Conservation (phyloP, 257 asterid genomes). For the Solanum piurae region DNA sequence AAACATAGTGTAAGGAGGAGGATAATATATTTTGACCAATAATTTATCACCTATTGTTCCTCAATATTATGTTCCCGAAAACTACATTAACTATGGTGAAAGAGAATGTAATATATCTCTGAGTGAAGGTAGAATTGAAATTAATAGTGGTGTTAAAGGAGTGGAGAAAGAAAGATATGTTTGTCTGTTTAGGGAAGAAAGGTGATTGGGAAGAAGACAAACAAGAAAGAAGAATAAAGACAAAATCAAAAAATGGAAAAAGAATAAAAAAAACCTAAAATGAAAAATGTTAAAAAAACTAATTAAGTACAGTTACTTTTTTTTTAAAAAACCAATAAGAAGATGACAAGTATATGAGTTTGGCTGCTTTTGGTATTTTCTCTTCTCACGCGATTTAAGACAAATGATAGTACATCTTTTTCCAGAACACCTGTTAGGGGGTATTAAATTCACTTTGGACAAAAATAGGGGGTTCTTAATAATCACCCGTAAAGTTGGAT, state of each 20-base stretch:
- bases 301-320: background rate
- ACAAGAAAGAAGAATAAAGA: background rate
- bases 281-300: background rate
- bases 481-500: background rate
- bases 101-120: background rate
- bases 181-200: background rate
- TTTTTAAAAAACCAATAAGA: background rate
- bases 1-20: background rate
- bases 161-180: background rate
- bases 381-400: background rate
- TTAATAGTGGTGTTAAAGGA: background rate
- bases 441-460: background rate
- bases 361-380: background rate
- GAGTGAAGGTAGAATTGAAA: background rate
- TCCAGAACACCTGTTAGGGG: background rate
- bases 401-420: background rate
- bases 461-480: background rate
- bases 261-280: background rate
- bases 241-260: background rate
- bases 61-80: background rate
- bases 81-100: background rate
- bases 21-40: background rate
- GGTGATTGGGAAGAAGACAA: background rate
- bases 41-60: background rate
- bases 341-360: background rate